Conservation (phyloP, 208 protist genomes). For the Borovskyia barvae region DNA sequence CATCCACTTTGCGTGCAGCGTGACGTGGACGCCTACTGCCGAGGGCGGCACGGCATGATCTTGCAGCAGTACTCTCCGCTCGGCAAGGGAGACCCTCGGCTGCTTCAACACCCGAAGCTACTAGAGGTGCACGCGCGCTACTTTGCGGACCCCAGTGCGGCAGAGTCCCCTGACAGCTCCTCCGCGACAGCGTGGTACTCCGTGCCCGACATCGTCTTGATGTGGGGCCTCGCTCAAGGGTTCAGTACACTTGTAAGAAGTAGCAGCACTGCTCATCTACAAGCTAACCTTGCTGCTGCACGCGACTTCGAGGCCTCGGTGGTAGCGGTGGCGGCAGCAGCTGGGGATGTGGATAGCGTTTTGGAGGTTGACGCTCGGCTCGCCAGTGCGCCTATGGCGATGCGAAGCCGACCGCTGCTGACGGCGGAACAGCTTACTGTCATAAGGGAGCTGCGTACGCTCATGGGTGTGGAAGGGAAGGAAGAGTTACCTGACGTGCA, state of each 20-base stretch:
- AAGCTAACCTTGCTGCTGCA: slow-evolving; percentile 36
- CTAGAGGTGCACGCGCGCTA: slow-evolving; percentile 29
- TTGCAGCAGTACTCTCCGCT: slow-evolving; percentile 86
- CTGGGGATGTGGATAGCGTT: neutral
- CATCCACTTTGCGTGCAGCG: slow-evolving; percentile 77
- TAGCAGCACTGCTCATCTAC: slow-evolving; percentile 36
- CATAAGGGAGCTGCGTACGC: slow-evolving; percentile 32
- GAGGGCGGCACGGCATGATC: slow-evolving; percentile 39
- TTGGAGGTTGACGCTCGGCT: no score
- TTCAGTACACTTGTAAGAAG: slow-evolving; percentile 71
- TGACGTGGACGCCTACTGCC: slow-evolving; percentile 56
- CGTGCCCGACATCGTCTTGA: slow-evolving; percentile 52
- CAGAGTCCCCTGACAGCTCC: no score
- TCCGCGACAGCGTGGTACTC: slow-evolving; percentile 15
- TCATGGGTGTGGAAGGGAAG: slow-evolving; percentile 41
- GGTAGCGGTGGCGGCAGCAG: neutral
- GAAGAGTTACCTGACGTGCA: slow-evolving; percentile 37
- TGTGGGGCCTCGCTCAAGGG: slow-evolving; percentile 76
- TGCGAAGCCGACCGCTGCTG: slow-evolving; percentile 22
- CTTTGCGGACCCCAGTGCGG: no score
- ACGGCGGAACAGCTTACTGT: slow-evolving; percentile 37
- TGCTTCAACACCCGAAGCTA: slow-evolving; percentile 54
- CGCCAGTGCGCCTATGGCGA: neutral
- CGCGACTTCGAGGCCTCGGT: slow-evolving; percentile 39
- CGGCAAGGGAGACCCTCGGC: slow-evolving; percentile 39